Evolutionary conservation across 192 early-diverging fungal genomes (phyloP).

Genomic region (Backusella circina): DNA sequence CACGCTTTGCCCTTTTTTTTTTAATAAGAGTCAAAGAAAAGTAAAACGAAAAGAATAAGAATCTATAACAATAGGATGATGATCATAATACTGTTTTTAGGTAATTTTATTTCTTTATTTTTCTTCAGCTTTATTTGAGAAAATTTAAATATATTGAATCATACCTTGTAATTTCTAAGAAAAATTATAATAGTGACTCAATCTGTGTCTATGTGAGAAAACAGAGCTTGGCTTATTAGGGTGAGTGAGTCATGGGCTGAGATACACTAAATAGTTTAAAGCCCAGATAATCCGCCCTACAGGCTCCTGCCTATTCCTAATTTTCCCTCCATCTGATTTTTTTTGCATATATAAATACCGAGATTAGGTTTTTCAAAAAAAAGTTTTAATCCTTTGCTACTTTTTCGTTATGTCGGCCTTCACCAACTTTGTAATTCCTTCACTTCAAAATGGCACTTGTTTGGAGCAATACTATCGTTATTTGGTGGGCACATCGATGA

Average conservation of each 20-base stretch:
- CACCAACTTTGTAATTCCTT: not conserved
- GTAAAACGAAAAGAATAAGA: not conserved
- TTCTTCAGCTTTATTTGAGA: not conserved
- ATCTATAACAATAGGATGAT: not conserved
- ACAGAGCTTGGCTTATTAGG: conserved; percentile 1
- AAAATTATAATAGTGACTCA: conserved; percentile 1
- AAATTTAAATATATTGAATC: not conserved
- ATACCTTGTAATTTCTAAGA: not conserved
- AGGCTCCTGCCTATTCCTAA: not conserved
- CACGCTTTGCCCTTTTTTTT: not conserved
- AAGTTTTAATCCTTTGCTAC: not conserved
- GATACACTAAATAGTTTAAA: not conserved
- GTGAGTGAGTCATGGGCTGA: not conserved
- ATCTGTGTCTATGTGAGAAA: not conserved
- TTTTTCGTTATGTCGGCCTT: not conserved
- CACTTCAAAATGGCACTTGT: not conserved
- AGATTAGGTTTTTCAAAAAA: not conserved
- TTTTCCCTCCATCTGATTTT: not conserved
- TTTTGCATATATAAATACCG: not conserved
- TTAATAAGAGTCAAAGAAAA: not conserved
- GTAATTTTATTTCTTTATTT: not conserved
- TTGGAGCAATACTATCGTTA: conserved; percentile 15
- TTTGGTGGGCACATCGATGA: conserved; percentile 9
- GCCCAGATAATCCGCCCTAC: not conserved
- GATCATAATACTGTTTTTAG: not conserved